Base-by-base conservation (phyloP, 2,329 filamentous ascomycete species). In the Drechslerella coelobrocha region DNA sequence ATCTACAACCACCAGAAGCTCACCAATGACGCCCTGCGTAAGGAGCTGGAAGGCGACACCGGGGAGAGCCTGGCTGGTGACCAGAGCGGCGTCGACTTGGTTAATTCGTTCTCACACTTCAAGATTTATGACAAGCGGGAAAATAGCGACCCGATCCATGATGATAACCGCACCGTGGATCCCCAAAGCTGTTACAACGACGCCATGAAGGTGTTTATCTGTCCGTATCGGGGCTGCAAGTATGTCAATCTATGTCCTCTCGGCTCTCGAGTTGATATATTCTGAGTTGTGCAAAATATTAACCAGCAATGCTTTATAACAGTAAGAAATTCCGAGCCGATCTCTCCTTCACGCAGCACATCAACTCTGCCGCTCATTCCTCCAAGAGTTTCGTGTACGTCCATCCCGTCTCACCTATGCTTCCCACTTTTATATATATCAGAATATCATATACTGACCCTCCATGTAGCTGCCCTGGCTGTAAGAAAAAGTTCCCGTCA, bases 121-220 rank as follows among this genome's bases (percentile, higher is more conserved):
- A 69, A 62, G n/a, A 69, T 69, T 45, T 61, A 53, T 26, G 65
- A 69, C 24, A 21, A 51, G 17, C n/a, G 61, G 47, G 37, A 23
- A 4, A 19, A 21, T 21, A 7, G 17, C 7, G 27, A 14, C 2
- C 23, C 17, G 3, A 21, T 24, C 8, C 48, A 56, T 12, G 34
- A 39, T n/a, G 37, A 56, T 37, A 24, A 23, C n/a, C 31, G n/a
- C 2, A 47, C 57, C n/a, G 14, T 52, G 21, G n/a, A 54, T 19
- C 23, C 57, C n/a, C 1, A 7, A 17, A 9, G 19, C 5, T 69
- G 65, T 57, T 69, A 56, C 24, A 39, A 69, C 27, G 9, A n/a
- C 6, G 24, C 41, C 2, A 41, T 29, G n/a, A 23, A 52, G 9
- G 23, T 43, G 0, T 69, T n/a, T 10, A 43, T 39, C 12, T 69